These are phyloP conservation scores for Aspergillus bertholletiae DNA, from an alignment of 495 filamentous ascomycete species.

Conservation along the genomic window DNA sequence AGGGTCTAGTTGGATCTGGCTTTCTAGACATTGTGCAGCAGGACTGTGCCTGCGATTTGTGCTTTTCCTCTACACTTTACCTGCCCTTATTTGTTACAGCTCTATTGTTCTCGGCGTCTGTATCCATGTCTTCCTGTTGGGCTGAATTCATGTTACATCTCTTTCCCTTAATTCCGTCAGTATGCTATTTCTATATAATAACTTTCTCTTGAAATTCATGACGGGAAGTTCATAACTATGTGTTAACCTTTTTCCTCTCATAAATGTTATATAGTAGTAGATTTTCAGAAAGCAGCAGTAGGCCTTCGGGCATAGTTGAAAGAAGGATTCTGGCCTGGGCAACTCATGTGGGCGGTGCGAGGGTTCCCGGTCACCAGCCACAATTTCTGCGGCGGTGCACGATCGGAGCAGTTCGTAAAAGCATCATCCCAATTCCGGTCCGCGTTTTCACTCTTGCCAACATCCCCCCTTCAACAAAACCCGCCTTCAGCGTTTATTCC, in stretches of 20 bases:
- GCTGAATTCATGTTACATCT: constrained; percentile 27
- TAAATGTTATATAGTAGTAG: not conserved
- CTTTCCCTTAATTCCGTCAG: constrained; percentile 26
- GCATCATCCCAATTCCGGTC: constrained; percentile 30
- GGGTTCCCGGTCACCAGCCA: constrained; percentile 18
- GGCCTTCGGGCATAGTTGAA: too few species aligned
- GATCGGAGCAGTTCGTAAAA: constrained; percentile 46
- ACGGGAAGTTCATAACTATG: not conserved
- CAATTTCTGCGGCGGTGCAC: constrained; percentile 30
- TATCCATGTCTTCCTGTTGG: constrained; percentile 30
- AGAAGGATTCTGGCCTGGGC: too few species aligned
- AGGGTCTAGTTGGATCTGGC: constrained; percentile 29
- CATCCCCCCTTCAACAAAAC: constrained; percentile 28
- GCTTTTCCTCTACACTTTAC: constrained; percentile 17
- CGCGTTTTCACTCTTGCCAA: constrained; percentile 33
- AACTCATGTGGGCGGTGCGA: too few species aligned
- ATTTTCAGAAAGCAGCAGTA: too few species aligned
- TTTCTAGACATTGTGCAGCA: constrained; percentile 34
- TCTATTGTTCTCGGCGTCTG: constrained; percentile 36
- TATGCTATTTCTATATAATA: constrained; percentile 45
- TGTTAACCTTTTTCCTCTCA: not conserved
- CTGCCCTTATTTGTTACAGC: constrained; percentile 23
- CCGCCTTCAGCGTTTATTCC: constrained; percentile 26
- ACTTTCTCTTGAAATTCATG: constrained; percentile 14
- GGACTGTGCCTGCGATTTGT: constrained; percentile 22